Base-by-base conservation (phyloP, 2,329 filamentous ascomycete species). In the Nemania bipapillata region DNA sequence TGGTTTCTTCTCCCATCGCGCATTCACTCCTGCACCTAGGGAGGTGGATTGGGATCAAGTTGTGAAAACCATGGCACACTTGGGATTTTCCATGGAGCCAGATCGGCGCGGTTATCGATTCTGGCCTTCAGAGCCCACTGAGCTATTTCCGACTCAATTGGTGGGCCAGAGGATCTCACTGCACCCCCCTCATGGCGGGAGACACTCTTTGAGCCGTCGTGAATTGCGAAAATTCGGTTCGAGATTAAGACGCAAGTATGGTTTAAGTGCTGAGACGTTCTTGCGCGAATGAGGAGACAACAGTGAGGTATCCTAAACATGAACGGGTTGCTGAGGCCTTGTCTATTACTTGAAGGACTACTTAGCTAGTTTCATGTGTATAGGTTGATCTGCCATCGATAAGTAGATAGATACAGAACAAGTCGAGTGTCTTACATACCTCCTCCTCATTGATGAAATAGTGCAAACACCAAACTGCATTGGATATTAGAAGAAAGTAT, bases 181-280 rank as follows among this genome's bases (percentile, higher is more conserved):
- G 40, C 40, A 63, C 20, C 11, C 5, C 6, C 40, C 52, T 3
- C 60, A 63, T 37, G 20, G 9, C 28, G 3, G 42, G 5, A 30
- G 22, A 49, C n/a, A 2, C 9, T 3, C 26, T 5, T 28, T 55
- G 11, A 2, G 2, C 3, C 20, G 1, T 26, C 0, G 1, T 49
- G 0, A 5, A 6, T 26, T 56, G 40, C 52, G 60, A 15, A 15
- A 17, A 3, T 37, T 50, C 26, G 60, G 60, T 11, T n/a, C 15
- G 8, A 26, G 11, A n/a, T 28, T 63, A 17, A 40, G 12, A 9
- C 3, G 17, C 2, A 15, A 12, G 4, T 63, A 26, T 37, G 60
- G 52, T 20, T 63, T 50, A 50, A 37, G 26, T 42, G 52, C 50
- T 12, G 52, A 49, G 22, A 63, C 52, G 6, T 63, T 63, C 30